Base-by-base conservation (phyloP, 2,329 filamentous ascomycete genomes). In the Pseudogymnoascus sp. region DNA sequence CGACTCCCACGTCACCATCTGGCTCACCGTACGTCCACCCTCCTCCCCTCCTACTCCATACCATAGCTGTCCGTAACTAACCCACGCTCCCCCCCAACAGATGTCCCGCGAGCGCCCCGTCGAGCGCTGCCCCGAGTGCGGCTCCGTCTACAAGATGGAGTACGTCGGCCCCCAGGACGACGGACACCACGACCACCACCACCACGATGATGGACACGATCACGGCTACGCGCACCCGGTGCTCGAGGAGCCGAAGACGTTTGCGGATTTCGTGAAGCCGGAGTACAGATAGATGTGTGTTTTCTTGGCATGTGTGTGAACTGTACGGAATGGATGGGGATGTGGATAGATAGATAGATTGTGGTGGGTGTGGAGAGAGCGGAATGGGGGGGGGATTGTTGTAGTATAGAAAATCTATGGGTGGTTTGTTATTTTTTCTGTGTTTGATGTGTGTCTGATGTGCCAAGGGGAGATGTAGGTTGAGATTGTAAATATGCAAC, bases 81-180 rank as follows among this genome's bases (percentile, higher is more conserved):
- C 47, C 31, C 23, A n/a, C n/a, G 18, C 31, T 14, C 37, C 53
- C 31, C 31, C 16, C 7, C 21, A 59, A 23, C 59, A 94, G 90
- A 84, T 95, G 74, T 89, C 90, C 75, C 90, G 90, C 75, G 87
- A 94, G 65, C 92, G 94, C 76, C 94, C 94, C 64, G 78, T 96
- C 71, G 91, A 95, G 82, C 91, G 94, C 77, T 99, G 94, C 87
- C 87, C 87, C 74, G 94, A 99, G 83, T 99, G 94, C 80, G 94
- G 94, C 70, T 91, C 87, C 77, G 91, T 94, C 70, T 92, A 96
- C 83, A 95, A 96, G 88, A 94, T 97, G 90, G 89, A 97, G 76
- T 99, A 96, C 78, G 80, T 96, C 69, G 94, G 94, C 66, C 87
- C 92, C 61, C 77, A 87, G 75, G 89, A 94, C 69, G 87, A 92